Base-by-base conservation (phyloP, 2,329 filamentous ascomycete species). In the Fusarium longipes region DNA sequence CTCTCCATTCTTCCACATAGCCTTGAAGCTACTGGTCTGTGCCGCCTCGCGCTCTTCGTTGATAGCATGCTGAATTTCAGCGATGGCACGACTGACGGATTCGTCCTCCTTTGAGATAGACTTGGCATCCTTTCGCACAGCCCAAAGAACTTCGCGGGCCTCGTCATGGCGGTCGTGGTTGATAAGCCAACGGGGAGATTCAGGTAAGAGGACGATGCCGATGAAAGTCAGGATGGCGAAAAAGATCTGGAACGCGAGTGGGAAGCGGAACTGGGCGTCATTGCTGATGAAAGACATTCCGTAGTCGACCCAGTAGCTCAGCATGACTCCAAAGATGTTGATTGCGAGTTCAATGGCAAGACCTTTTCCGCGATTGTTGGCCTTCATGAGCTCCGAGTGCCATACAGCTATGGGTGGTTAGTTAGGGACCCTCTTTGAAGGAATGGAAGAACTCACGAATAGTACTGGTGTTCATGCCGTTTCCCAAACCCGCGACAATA, bases 391-490 rank as follows among this genome's bases (percentile, higher is more conserved):
- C 51, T 82, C 81, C 5, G 78, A 77, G 60, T 82, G 80, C 77
- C 79, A 83, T 7, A 77, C 75, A 20, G 77, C 75, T 76, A 5
- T 14, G 2, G 8, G 9, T 1, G 10, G 6, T 69, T 20, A 57
- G 45, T n/a, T 5, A 0, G 18, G 4, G 11, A 8, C 11, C 1
- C 6, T 10, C n/a, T 14, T 2, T 14, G 1, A 4, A 2, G 1
- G 5, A 5, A 15, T 17, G 25, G 11, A 8, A 6, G 3, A n/a
- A 65, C 64, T 78, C 63, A 68, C 78, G 77, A 18, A 79, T 79
- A 2, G 83, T 85, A 33, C 82, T 80, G 3, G 83, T 84, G 49
- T 84, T 85, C 73, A 82, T 73, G 7, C 81, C 80, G 42, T 78
- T 82, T 3, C 82, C 82, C 5, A 83, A 50, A 3, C 82, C 82